Evolutionary conservation across 306 rosid species (phyloP).

Genomic region (Lithocarpus polystachyus): DNA sequence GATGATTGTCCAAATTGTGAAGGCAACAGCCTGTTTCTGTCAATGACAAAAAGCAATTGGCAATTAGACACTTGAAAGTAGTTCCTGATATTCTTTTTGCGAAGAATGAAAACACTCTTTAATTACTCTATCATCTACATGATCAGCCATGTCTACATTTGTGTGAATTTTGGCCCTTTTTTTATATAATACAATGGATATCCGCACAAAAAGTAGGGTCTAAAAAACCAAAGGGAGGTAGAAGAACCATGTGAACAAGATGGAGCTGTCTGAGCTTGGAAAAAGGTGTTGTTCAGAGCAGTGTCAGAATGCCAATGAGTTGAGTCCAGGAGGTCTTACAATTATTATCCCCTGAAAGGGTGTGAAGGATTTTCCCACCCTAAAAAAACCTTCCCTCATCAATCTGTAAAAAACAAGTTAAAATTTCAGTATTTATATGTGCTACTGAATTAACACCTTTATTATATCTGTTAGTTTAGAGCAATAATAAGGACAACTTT

Average conservation of each 20-base stretch:
- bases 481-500: too few species aligned
- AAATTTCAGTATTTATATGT: neutral
- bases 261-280: neutral
- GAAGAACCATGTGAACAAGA: slow-evolving; percentile 4
- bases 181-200: too few species aligned
- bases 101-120: neutral
- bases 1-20: too few species aligned
- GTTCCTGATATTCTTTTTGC: neutral
- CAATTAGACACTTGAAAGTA: too few species aligned
- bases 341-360: slow-evolving; percentile 16
- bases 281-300: slow-evolving; percentile 14
- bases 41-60: too few species aligned
- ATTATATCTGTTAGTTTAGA: neutral
- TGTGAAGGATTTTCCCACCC: neutral
- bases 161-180: neutral
- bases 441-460: neutral
- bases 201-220: too few species aligned
- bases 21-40: too few species aligned
- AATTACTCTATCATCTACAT: too few species aligned
- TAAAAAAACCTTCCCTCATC: slow-evolving; percentile 8
- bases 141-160: neutral
- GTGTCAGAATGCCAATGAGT: slow-evolving; percentile 1
- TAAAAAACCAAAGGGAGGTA: slow-evolving; percentile 1
- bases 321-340: slow-evolving; percentile 7
- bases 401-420: slow-evolving; percentile 32